Base-by-base conservation (phyloP, 345 rosid species). In the Ceriops zippeliana region DNA sequence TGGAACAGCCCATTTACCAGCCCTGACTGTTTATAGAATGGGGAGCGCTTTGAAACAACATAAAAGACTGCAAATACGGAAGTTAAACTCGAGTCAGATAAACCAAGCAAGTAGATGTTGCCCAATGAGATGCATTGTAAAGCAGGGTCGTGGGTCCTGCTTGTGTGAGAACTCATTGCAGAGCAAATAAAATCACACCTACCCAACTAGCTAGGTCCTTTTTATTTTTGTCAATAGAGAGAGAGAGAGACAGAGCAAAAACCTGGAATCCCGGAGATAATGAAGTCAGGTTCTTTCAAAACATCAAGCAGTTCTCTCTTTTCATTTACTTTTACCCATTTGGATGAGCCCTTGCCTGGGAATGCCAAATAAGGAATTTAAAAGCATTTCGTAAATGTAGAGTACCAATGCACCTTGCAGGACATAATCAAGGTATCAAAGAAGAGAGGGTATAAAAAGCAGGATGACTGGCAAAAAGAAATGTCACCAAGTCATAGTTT, bases 241-340 rank as follows among this genome's bases (percentile, higher is more conserved):
- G 34, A 31, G 34, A 30, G 31, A 9, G 22, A n/a, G 22, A 52
- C 11, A 10, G 4, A n/a, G 57, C n/a, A 58, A 51, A 52, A 58
- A 71, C 82, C 97, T 80, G 98, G 98, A 69, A 91, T 87, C 75
- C 86, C 89, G 0, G 96, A 82, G 70, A 88, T 82, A 65, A 88
- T 70, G 58, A 85, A 83, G 69, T 81, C 77, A 0, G 86, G 73
- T 73, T 88, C 89, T 77, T 86, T 88, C 76, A 93, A 68, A 61
- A 93, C 84, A 34, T 87, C 93, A 60, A 76, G 65, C 57, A 93
- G 89, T 26, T 71, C 87, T 66, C 79, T 77, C 74, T 83, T 88
- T 64, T 89, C 97, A 65, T 88, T 83, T 61, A 93, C 88, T 83
- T 79, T 87, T 61, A 87, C 78, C 97, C 96, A 86, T 75, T 80